Conservation (phyloP, 345 rosid species). For the Arabidopsis thaliana region TAIR10.1 NC_003070.9:30050501-30051000, state of each 20-base stretch:
- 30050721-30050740: constrained; percentile 51
- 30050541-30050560: constrained; percentile 77
- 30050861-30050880: constrained; percentile 68
- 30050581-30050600: constrained; percentile 74
- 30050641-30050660: constrained; percentile 17
- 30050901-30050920: constrained; percentile 87
- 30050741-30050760: constrained; percentile 62
- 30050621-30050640: constrained; percentile 20
- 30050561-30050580: constrained; percentile 79
- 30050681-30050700: constrained; percentile 82
- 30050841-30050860: constrained; percentile 51
- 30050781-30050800: constrained; percentile 70
- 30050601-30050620: constrained; percentile 4
- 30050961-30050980: constrained; percentile 27
- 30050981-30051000: constrained; percentile 71
- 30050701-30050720: constrained; percentile 55
- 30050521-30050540: constrained; percentile 87
- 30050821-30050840: constrained; percentile 77
- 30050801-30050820: constrained; percentile 86
- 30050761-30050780: constrained; percentile 75
- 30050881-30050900: constrained; percentile 93
- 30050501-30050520: constrained; percentile 81
- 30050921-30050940: constrained; percentile 32
- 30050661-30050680: constrained; percentile 15
- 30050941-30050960: constrained; percentile 14